phyloP scores from a whole-genome alignment of 108 stramenopile species.

The Poteriospumella lacustris region DNA sequence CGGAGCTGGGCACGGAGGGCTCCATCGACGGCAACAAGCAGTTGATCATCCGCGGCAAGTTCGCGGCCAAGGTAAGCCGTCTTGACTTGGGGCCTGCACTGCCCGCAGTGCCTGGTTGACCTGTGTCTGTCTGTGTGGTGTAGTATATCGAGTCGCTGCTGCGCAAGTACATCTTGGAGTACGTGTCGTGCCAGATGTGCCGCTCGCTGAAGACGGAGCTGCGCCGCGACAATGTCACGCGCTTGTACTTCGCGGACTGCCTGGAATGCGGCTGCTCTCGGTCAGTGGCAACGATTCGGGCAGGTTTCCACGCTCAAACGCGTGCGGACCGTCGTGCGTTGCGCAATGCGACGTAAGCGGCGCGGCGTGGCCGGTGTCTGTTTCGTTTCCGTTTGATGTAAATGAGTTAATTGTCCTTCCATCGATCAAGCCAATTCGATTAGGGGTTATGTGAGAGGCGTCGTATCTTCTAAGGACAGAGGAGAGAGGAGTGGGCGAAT shows the following conservation, averaged over 20 bases:
- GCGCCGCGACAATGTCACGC: constrained; percentile 74
- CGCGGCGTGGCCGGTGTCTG: too few species aligned
- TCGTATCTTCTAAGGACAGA: too few species aligned
- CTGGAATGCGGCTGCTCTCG: constrained; percentile 60
- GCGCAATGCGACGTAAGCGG: constrained; percentile 58
- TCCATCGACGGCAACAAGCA: constrained; percentile 96
- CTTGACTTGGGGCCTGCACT: background rate
- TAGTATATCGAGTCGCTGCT: constrained; percentile 94
- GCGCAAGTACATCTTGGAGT: constrained; percentile 95
- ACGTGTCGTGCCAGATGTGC: constrained; percentile 99
- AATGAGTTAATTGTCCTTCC: too few species aligned
- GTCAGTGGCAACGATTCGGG: constrained; percentile 85
- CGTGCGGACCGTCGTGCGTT: constrained; percentile 94
- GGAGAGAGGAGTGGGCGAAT: too few species aligned
- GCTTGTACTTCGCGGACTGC: constrained; percentile 90
- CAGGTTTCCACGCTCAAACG: constrained; percentile 96
- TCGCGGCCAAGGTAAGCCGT: background rate
- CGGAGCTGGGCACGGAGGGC: constrained; percentile 96
- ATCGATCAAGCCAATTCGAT: too few species aligned
- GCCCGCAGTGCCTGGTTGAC: background rate
- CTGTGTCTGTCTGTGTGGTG: background rate
- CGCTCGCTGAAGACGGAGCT: constrained; percentile 88
- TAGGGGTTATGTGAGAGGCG: too few species aligned
- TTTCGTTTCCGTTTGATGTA: too few species aligned
- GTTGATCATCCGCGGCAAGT: constrained; percentile 69